Base-by-base conservation (phyloP, 257 asterid genomes). In the Parsonsia alboflavescens region DNA sequence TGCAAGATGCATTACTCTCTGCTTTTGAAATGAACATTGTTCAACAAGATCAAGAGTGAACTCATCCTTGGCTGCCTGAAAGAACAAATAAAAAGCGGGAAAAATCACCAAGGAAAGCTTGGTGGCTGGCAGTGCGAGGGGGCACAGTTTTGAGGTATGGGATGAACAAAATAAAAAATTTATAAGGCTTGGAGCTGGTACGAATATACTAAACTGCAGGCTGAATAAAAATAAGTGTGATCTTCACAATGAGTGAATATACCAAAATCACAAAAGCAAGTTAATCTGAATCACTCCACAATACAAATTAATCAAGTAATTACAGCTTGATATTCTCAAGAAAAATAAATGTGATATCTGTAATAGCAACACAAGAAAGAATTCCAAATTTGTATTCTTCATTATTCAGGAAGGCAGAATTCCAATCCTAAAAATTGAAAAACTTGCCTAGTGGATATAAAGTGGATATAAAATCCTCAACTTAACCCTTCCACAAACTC, bases 61-160 rank as follows among this genome's bases (percentile, higher is more conserved):
- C 88, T 95, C 99, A 64, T 95, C 99, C 86, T 87, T 92, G 59
- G 96, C 98, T 77, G 89, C 96, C 99, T 94, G 77, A 28, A 72
- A 79, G 53, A 76, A 74, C 74, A 82, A 53, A 6, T 71, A 13
- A 66, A 24, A 48, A 58, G 39, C 3, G 26, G 46, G 21, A 9
- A 26, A 63, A 63, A 36, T 33, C 24, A 64, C 4, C 16, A 21
- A 64, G n/a, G 68, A 62, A 62, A 62, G 4, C 8, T 12, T 3
- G n/a, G 4, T 21, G 33, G n/a, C 7, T 2, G 65, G 41, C 11
- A 16, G 19, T 10, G 15, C 1, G 3, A 48, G 2, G 15, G 52
- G 11, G 16, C 15, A 10, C 16, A n/a, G 39, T 10, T 61, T 3
- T 1, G 67, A 28, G n/a, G 11, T 30, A 62, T 62, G 16, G 45